phyloP scores from a whole-genome alignment of 495 filamentous ascomycete genomes.

The Endocarpon pusillum region DNA sequence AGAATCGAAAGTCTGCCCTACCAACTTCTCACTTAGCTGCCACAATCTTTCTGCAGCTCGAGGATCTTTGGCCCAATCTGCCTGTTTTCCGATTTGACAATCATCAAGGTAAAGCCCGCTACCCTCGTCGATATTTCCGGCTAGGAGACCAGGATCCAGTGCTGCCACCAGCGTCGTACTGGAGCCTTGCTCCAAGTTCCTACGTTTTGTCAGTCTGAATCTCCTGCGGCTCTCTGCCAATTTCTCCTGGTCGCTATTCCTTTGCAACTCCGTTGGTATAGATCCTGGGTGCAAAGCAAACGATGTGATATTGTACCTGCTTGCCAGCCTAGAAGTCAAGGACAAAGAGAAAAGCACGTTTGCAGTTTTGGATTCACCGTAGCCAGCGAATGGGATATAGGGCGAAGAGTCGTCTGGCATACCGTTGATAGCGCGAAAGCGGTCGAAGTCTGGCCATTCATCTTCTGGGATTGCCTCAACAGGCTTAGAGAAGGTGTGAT shows the following conservation, averaged over 20 bases:
- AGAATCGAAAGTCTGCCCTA: conserved; percentile 28
- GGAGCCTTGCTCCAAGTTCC: conserved; percentile 19
- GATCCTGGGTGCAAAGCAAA: conserved; percentile 32
- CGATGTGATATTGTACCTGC: conserved; percentile 18
- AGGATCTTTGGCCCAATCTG: conserved; percentile 12
- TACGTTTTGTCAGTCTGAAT: conserved; percentile 10
- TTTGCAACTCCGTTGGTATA: conserved; percentile 16
- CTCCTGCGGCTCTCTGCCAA: conserved; percentile 11
- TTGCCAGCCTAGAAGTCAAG: conserved; percentile 26
- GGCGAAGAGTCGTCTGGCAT: conserved; percentile 12
- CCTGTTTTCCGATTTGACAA: conserved; percentile 21
- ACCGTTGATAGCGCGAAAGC: conserved; percentile 13
- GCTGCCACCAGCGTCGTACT: conserved; percentile 28
- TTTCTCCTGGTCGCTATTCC: conserved; percentile 10
- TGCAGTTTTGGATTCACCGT: conserved; percentile 40
- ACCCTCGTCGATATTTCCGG: conserved; percentile 13
- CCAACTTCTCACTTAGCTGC: conserved; percentile 30
- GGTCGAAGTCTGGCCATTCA: conserved; percentile 8
- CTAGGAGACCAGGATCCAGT: conserved; percentile 23
- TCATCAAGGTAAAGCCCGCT: conserved; percentile 23
- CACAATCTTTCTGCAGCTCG: conserved; percentile 32
- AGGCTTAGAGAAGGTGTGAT: conserved; percentile 23
- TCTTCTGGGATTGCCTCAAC: background rate
- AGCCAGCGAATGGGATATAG: conserved; percentile 28
- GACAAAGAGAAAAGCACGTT: conserved; percentile 39